Conservation (phyloP, 768 basidiomycete genomes). For the Phlebiopsis gigantea region DNA sequence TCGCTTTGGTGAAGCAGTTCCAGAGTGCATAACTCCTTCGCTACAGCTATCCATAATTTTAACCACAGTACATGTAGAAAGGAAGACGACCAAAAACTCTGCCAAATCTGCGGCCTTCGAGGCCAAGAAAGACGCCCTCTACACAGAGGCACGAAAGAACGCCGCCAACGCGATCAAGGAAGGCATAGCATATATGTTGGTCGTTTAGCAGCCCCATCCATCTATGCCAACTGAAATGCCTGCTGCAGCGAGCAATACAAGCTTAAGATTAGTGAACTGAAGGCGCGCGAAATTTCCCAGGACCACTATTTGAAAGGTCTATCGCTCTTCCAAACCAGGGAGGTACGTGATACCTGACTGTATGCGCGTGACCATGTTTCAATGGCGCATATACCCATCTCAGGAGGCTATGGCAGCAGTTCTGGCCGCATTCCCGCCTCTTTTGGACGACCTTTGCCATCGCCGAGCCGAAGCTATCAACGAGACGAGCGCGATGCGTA, state of each 20-base stretch:
- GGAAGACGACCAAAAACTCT: slow-evolving; percentile 20
- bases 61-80: slow-evolving; percentile 13
- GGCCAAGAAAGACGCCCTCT: slow-evolving; percentile 21
- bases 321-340: slow-evolving; percentile 11
- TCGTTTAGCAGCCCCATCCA: background rate
- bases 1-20: slow-evolving; percentile 21
- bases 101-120: slow-evolving; percentile 19
- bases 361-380: background rate
- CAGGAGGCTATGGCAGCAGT: slow-evolving; percentile 18
- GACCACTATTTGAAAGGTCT: slow-evolving; percentile 16
- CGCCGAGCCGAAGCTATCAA: slow-evolving; percentile 27
- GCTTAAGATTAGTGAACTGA: slow-evolving; percentile 17
- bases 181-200: slow-evolving; percentile 20
- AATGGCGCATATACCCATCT: background rate
- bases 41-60: background rate
- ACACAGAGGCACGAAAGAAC: slow-evolving; percentile 17
- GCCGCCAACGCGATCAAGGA: slow-evolving; percentile 15
- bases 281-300: slow-evolving; percentile 17
- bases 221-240: slow-evolving; percentile 9
- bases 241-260: slow-evolving; percentile 25
- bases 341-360: slow-evolving; percentile 13
- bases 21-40: slow-evolving; percentile 17
- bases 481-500: slow-evolving; percentile 29
- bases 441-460: slow-evolving; percentile 30
- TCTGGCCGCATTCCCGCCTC: slow-evolving; percentile 17